A percentile compares a stretch with the other conserved stretches of the same genome.
These are phyloP conservation scores for Plenodomus lindquistii DNA, from an alignment of 2,329 filamentous ascomycete genomes.

Conservation along the genomic window DNA sequence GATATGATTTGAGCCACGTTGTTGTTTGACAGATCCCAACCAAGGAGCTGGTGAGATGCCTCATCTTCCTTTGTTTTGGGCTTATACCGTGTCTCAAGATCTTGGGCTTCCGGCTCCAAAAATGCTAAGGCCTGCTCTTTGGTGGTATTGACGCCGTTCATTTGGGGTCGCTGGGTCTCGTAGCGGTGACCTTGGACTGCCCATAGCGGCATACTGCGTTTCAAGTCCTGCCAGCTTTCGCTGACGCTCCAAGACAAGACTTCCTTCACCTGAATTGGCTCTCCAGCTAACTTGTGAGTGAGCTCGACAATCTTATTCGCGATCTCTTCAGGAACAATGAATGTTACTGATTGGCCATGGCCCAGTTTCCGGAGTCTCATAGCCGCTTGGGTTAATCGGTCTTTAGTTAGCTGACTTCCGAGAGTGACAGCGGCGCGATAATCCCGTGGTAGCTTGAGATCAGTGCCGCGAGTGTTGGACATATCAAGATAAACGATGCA, in stretches of 20 bases:
- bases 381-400: slow-evolving; percentile 70
- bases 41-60: neutral
- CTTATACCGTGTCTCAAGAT: slow-evolving; percentile 57
- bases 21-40: slow-evolving; percentile 17
- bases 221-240: slow-evolving; percentile 59
- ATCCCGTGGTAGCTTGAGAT: slow-evolving; percentile 62
- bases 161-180: slow-evolving; percentile 45
- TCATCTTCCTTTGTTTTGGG: slow-evolving; percentile 27
- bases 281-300: slow-evolving; percentile 1
- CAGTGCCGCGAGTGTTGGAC: slow-evolving; percentile 70
- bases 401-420: slow-evolving; percentile 68
- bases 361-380: slow-evolving; percentile 59
- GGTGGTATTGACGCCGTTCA: slow-evolving; percentile 34
- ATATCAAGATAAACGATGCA: slow-evolving; percentile 74
- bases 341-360: slow-evolving; percentile 66
- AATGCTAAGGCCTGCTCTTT: slow-evolving; percentile 48
- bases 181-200: slow-evolving; percentile 61
- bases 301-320: slow-evolving; percentile 53
- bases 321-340: slow-evolving; percentile 64
- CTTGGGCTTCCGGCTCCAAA: slow-evolving; percentile 60
- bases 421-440: slow-evolving; percentile 71
- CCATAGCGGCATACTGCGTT: slow-evolving; percentile 62
- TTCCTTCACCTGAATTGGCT: slow-evolving; percentile 54
- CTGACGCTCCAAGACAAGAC: slow-evolving; percentile 64
- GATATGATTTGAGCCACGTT: slow-evolving; percentile 26